These are phyloP conservation scores for Fusarium nelsonii DNA, from an alignment of 2,329 filamentous ascomycete genomes.

Conservation along the genomic window DNA sequence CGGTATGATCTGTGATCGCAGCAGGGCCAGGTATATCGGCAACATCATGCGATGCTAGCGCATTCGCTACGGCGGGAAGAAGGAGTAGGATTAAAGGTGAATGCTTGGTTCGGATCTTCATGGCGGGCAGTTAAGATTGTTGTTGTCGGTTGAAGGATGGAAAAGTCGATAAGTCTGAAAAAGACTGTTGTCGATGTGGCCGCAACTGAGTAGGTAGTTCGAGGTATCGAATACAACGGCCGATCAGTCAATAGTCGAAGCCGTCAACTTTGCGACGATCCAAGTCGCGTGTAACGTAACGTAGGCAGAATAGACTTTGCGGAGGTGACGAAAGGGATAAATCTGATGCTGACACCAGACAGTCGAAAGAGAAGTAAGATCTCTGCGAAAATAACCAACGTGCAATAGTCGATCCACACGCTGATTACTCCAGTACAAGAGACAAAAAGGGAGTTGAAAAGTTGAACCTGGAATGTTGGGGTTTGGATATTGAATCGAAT, in stretches of 20 bases:
- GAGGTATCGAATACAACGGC: slow-evolving; percentile 4
- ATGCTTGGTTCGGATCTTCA: slow-evolving; percentile 69
- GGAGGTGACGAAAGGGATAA: slow-evolving; percentile 6
- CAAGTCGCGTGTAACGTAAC: slow-evolving; percentile 38
- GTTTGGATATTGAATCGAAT: slow-evolving; percentile 35
- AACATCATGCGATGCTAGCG: slow-evolving; percentile 53
- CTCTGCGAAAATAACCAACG: not conserved
- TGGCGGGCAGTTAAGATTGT: slow-evolving; percentile 53
- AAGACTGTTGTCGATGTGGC: slow-evolving; percentile 25
- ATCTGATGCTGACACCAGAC: slow-evolving; percentile 31
- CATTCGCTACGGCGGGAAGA: slow-evolving; percentile 66
- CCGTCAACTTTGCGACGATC: slow-evolving; percentile 31
- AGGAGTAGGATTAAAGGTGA: slow-evolving; percentile 71
- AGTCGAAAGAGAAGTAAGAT: slow-evolving; percentile 10
- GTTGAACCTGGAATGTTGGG: slow-evolving; percentile 38
- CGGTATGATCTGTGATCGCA: slow-evolving; percentile 46
- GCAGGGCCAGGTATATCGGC: slow-evolving; percentile 43
- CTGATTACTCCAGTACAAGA: slow-evolving; percentile 18
- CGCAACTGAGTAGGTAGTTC: slow-evolving; percentile 17
- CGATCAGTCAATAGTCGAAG: slow-evolving; percentile 11
- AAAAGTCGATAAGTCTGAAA: slow-evolving; percentile 17
- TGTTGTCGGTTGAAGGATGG: slow-evolving; percentile 1
- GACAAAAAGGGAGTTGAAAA: slow-evolving; percentile 34
- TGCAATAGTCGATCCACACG: slow-evolving; percentile 9
- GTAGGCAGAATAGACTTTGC: slow-evolving; percentile 31